Evolutionary conservation across 768 basidiomycete genomes (phyloP).

Genomic region (Suillus occidentalis): DNA sequence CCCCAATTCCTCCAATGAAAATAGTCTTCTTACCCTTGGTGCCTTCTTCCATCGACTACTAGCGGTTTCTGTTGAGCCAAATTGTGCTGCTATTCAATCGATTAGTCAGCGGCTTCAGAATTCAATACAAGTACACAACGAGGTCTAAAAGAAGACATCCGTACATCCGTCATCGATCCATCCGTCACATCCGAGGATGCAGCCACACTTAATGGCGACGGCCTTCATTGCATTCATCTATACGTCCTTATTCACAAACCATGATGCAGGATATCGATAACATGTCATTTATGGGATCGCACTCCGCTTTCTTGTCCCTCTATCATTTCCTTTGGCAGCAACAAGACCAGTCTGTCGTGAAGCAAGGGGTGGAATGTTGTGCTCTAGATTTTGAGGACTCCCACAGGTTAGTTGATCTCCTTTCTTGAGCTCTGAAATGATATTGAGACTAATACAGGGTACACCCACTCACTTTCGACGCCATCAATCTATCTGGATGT

Average conservation of each 20-base stretch:
- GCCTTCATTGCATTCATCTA: not conserved
- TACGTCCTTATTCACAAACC: not conserved
- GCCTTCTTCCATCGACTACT: conserved; percentile 68
- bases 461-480: not conserved
- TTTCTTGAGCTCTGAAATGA: not conserved
- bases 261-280: not conserved
- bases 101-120: not conserved
- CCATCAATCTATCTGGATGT: not conserved
- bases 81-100: not conserved
- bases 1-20: conserved; percentile 80
- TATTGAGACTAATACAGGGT: not conserved
- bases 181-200: not conserved
- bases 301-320: not conserved
- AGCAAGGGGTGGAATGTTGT: not conserved
- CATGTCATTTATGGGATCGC: not conserved
- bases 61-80: not conserved
- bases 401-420: not conserved
- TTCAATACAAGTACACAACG: not conserved
- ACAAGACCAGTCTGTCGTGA: not conserved
- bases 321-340: conserved; percentile 2
- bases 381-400: not conserved
- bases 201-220: not conserved
- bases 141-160: not conserved
- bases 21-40: conserved; percentile 83
- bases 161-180: not conserved